Conservation (phyloP, 805 yeast genomes). For the Candida orba region DNA sequence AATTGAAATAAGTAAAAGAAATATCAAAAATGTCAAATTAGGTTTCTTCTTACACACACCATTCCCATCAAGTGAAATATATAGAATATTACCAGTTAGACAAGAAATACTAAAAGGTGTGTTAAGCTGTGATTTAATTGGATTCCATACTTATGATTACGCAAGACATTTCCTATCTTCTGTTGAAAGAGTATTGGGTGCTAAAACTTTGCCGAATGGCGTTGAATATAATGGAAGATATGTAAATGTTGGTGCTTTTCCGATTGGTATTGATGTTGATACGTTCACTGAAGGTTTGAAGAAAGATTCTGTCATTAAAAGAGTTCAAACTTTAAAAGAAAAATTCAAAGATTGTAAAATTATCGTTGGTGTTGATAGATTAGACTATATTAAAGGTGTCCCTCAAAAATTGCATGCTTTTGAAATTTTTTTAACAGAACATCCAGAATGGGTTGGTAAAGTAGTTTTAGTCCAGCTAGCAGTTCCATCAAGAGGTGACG, state of each 20-base stretch:
- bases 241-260: slow-evolving; percentile 91
- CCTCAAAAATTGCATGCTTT: slow-evolving; percentile 96
- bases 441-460: slow-evolving; percentile 98
- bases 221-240: slow-evolving; percentile 69
- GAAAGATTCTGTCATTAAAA: slow-evolving; percentile 49
- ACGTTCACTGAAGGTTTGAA: slow-evolving; percentile 77
- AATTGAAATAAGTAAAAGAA: slow-evolving; percentile 41
- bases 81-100: slow-evolving; percentile 92
- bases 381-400: slow-evolving; percentile 96
- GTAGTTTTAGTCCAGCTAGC: slow-evolving; percentile 95
- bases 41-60: slow-evolving; percentile 98
- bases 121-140: slow-evolving; percentile 86
- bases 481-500: slow-evolving; percentile 96
- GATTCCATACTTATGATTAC: slow-evolving; percentile 98
- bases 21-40: slow-evolving; percentile 52
- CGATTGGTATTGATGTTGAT: slow-evolving; percentile 97
- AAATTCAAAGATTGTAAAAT: slow-evolving; percentile 73
- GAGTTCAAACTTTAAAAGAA: slow-evolving; percentile 57
- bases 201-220: slow-evolving; percentile 86
- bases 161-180: slow-evolving; percentile 93
- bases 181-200: slow-evolving; percentile 74
- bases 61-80: slow-evolving; percentile 94
- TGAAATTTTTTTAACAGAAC: slow-evolving; percentile 83
- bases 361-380: slow-evolving; percentile 93
- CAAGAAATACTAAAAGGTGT: slow-evolving; percentile 89